Evolutionary conservation across 1,284 basidiomycete species (phyloP).

Genomic region (Ustilago hordei): DNA sequence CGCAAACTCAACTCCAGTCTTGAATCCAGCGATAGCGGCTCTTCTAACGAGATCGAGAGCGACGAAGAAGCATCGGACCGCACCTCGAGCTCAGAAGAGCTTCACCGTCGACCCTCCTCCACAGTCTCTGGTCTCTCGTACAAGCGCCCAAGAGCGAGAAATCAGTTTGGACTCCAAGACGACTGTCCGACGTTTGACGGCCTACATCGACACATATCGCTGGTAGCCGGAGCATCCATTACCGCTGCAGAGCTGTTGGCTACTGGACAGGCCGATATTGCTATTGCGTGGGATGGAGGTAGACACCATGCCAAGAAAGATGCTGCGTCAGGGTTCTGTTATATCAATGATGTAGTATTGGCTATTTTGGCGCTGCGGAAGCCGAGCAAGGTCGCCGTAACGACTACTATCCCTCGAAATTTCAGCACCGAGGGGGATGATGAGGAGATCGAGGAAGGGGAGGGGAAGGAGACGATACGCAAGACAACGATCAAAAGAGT

Average conservation of each 20-base stretch:
- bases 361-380: slow-evolving; percentile 70
- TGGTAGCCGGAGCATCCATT: slow-evolving; percentile 82
- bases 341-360: slow-evolving; percentile 88
- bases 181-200: slow-evolving; percentile 84
- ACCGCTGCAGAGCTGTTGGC: slow-evolving; percentile 78
- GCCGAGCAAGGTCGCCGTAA: slow-evolving; percentile 23
- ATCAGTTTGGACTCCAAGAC: slow-evolving; percentile 77
- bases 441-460: background rate
- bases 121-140: slow-evolving; percentile 10
- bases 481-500: slow-evolving; percentile 43
- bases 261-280: slow-evolving; percentile 74
- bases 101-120: slow-evolving; percentile 19
- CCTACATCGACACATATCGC: slow-evolving; percentile 78
- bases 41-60: background rate
- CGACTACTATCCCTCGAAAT: slow-evolving; percentile 8
- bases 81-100: slow-evolving; percentile 8
- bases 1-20: background rate
- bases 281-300: slow-evolving; percentile 87
- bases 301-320: slow-evolving; percentile 58
- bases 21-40: background rate
- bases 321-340: slow-evolving; percentile 80
- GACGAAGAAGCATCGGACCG: slow-evolving; percentile 1
- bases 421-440: background rate
- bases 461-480: slow-evolving; percentile 8
- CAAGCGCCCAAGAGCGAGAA: slow-evolving; percentile 38